Conservation (phyloP, 176 grass and related monocot species). For the Eremochloa ophiuroides region DNA sequence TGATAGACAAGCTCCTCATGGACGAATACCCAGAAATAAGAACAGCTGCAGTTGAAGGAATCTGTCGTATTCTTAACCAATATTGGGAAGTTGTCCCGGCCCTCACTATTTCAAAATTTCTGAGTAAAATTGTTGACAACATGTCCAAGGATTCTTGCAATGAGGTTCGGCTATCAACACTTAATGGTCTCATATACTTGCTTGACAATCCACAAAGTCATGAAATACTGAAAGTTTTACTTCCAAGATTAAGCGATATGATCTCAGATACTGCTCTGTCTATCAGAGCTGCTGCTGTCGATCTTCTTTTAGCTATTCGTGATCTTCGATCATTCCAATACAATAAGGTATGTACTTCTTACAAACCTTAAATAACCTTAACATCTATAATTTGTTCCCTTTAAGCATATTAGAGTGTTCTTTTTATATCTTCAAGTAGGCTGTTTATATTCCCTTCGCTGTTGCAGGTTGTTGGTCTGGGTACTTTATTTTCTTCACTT, state of each 20-base stretch:
- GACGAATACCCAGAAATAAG: slow-evolving; percentile 84
- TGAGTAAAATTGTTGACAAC: slow-evolving; percentile 79
- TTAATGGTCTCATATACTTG: slow-evolving; percentile 88
- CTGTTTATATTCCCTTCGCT: slow-evolving; percentile 21
- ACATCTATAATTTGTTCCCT: slow-evolving; percentile 3
- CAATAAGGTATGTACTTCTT: slow-evolving; percentile 55
- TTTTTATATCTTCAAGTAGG: neutral
- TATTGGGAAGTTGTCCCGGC: slow-evolving; percentile 95
- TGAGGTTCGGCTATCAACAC: slow-evolving; percentile 72
- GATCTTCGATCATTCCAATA: slow-evolving; percentile 77
- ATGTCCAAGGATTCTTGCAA: slow-evolving; percentile 82
- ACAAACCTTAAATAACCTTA: neutral
- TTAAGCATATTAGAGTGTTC: neutral
- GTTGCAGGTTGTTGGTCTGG: slow-evolving; percentile 68
- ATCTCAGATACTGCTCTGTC: slow-evolving; percentile 68
- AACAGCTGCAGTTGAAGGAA: slow-evolving; percentile 77
- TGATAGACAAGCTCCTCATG: slow-evolving; percentile 77
- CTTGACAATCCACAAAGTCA: slow-evolving; percentile 88
- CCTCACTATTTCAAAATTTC: slow-evolving; percentile 61
- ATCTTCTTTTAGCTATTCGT: slow-evolving; percentile 82
- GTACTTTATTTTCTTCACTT: slow-evolving; percentile 62
- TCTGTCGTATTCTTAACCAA: slow-evolving; percentile 79
- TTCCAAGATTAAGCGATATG: slow-evolving; percentile 65
- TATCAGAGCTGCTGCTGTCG: slow-evolving; percentile 61
- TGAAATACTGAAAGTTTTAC: slow-evolving; percentile 86